Conservation (phyloP, 2,329 filamentous ascomycete species). For the Pyrenophora graminea region DNA sequence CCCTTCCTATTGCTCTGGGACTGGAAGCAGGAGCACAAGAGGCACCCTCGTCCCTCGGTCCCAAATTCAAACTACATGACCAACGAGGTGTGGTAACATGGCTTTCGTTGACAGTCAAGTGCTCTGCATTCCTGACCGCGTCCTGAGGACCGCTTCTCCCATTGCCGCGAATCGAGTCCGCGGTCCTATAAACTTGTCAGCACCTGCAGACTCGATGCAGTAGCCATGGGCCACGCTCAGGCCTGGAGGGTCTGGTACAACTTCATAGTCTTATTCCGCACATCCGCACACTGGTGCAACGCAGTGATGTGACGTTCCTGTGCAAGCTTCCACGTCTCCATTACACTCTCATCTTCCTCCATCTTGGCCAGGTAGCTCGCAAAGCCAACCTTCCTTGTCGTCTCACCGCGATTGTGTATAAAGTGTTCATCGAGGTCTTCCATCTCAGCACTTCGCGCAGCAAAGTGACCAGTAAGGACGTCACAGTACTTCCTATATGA, state of each 20-base stretch:
- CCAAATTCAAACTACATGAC: neutral
- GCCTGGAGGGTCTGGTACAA: constrained; percentile 26
- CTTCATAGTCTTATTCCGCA: constrained; percentile 39
- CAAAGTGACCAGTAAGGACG: constrained; percentile 61
- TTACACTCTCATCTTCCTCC: constrained; percentile 67
- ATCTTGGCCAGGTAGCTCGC: constrained; percentile 64
- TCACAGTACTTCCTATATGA: constrained; percentile 62
- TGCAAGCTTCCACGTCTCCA: constrained; percentile 63
- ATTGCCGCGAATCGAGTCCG: neutral
- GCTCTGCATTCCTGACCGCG: neutral
- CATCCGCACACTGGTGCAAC: constrained; percentile 48
- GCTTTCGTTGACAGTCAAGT: too few relatives aligned
- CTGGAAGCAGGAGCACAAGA: neutral
- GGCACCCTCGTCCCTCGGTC: neutral
- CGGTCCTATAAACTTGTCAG: constrained; percentile 5
- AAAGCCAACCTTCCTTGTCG: constrained; percentile 55
- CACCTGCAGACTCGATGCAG: constrained; percentile 4
- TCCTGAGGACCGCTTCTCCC: neutral
- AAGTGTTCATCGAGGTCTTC: constrained; percentile 51
- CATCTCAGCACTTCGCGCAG: constrained; percentile 54
- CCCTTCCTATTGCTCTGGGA: neutral
- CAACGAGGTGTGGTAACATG: neutral
- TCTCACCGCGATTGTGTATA: constrained; percentile 58
- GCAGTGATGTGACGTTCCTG: constrained; percentile 64
- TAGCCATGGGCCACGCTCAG: neutral